Conservation (phyloP, 2,329 filamentous ascomycete species). For the Pseudomassariella vexata region DNA sequence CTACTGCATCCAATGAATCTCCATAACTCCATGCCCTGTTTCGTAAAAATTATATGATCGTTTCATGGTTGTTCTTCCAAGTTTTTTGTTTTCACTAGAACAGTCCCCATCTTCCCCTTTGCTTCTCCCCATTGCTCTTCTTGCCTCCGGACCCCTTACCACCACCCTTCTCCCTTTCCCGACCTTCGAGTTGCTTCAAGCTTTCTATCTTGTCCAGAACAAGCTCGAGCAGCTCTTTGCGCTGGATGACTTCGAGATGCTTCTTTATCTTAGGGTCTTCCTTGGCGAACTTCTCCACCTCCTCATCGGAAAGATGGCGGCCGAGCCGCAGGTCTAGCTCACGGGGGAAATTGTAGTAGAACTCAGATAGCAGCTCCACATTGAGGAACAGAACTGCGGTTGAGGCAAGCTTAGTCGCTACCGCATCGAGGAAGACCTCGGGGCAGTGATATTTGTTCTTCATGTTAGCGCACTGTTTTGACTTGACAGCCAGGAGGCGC, state of each 20-base stretch:
- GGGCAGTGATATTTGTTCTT: conserved; percentile 96
- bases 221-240: conserved; percentile 89
- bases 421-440: conserved; percentile 95
- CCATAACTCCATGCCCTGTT: conserved; percentile 3
- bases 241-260: conserved; percentile 85
- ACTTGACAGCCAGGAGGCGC: conserved; percentile 81
- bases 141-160: conserved; percentile 16
- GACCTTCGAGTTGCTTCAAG: conserved; percentile 73
- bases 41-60: too few relatives aligned
- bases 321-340: conserved; percentile 85
- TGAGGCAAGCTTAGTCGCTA: conserved; percentile 87
- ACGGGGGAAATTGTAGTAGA: conserved; percentile 95
- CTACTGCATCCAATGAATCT: conserved; percentile 1
- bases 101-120: conserved; percentile 42
- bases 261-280: conserved; percentile 87
- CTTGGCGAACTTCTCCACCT: conserved; percentile 84
- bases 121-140: conserved; percentile 27
- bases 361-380: conserved; percentile 92
- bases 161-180: conserved; percentile 51
- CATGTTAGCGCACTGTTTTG: conserved; percentile 76
- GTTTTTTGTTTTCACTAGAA: conserved; percentile 27
- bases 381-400: conserved; percentile 97
- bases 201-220: conserved; percentile 96
- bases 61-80: conserved; percentile 1
- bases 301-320: conserved; percentile 67